Evolutionary conservation across 2,329 filamentous ascomycete genomes (phyloP), one percentile per base, ranked within the genome.

Genomic region (Hypoxylon sp.): DNA sequence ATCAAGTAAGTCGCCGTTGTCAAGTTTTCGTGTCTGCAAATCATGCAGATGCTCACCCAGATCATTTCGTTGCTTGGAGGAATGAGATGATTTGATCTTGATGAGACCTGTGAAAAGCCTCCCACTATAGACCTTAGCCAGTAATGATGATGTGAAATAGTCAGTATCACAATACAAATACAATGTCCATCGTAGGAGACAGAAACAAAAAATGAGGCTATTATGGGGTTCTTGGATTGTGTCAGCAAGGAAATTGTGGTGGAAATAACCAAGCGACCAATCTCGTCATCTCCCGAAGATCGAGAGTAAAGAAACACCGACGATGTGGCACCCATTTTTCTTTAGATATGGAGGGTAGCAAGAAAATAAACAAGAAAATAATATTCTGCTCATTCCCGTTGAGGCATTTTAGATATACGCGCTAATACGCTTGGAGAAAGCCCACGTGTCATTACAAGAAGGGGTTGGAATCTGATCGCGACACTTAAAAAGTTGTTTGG

Each of bases 261-360:
- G 60, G 64, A 53, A 67, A 52, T 61, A 57, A 67, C 67, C 69
- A 69, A 72, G 70, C 61, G 63, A 69, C 70, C 73, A 74, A 74
- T 74, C 72, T 75, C 69, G 71, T 75, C 72, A 74, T 74, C 73
- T 73, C 71, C 73, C 72, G 72, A 74, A 69, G 71, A 75, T 74
- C 71, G 67, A 71, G 67, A 53, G 64, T 71, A 60, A 70, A 74
- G 70, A 75, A 74, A 74, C 73, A 72, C 72, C 74, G 71, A 72
- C 68, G 68, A 73, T 74, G 73, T 73, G 72, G 73, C 69, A 73
- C 74, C 70, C 65, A 68, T 65, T 64, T 62, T 66, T 52, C 56
- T 69, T 63, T 59, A 65, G 65, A 68, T 68, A 70, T 63, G 53
- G 62, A 62, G 62, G 53, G 21, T n/a, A 25, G 32, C 43, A 21